A percentile compares a stretch with the other conserved stretches of the same genome.
Conservation (phyloP, 768 basidiomycete species). For the Suillus placidus region DNA sequence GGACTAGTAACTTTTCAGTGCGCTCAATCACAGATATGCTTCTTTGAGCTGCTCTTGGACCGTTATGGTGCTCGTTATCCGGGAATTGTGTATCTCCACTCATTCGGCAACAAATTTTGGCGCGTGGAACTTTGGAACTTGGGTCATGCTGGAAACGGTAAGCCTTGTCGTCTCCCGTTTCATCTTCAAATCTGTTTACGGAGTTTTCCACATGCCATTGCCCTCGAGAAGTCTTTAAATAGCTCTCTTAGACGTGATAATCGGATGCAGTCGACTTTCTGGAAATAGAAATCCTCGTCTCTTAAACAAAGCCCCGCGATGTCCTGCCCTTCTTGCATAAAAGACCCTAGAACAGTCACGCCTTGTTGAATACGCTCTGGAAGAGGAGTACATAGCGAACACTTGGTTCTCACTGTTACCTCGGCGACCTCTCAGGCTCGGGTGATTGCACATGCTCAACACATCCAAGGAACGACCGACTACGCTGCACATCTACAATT, state of each 20-base stretch:
- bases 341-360: neutral
- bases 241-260: conserved; percentile 1
- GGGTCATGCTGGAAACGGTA: neutral
- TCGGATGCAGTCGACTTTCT: conserved; percentile 4
- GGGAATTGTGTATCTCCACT: neutral
- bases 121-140: neutral
- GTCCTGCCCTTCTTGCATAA: conserved; percentile 12
- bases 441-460: conserved; percentile 3
- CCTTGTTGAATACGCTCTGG: conserved; percentile 1
- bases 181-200: neutral
- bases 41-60: neutral
- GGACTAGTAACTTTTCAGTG: neutral
- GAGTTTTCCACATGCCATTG: neutral
- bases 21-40: neutral
- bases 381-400: neutral
- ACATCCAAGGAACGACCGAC: conserved; percentile 9
- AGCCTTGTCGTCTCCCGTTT: neutral
- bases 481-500: conserved; percentile 30
- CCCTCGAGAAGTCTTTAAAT: conserved; percentile 2
- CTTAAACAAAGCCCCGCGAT: neutral
- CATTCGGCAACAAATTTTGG: neutral
- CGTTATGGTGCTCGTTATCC: neutral
- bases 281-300: neutral
- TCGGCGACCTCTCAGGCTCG: conserved; percentile 7
- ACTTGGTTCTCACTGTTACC: neutral